Evolutionary conservation across 345 rosid genomes (phyloP).

Genomic region (Murraya koenigii): DNA sequence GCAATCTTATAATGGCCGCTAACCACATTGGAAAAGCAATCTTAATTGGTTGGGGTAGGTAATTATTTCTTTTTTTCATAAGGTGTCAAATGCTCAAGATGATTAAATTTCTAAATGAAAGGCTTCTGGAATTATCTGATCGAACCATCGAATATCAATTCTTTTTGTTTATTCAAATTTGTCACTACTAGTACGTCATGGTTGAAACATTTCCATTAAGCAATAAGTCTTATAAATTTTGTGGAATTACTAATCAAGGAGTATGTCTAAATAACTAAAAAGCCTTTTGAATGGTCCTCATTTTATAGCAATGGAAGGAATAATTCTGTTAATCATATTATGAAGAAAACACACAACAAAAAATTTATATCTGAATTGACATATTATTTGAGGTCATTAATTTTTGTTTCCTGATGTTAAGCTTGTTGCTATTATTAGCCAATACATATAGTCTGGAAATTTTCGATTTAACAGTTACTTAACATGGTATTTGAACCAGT

Average conservation of each 20-base stretch:
- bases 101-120: not conserved
- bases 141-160: not conserved
- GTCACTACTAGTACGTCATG: not conserved
- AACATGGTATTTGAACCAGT: not conserved
- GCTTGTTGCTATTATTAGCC: not conserved
- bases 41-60: not conserved
- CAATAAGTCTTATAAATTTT: not conserved
- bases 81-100: not conserved
- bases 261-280: not conserved
- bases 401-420: not conserved
- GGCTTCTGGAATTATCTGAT: not conserved
- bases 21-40: not conserved
- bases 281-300: not conserved
- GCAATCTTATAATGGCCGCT: not conserved
- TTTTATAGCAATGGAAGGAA: not conserved
- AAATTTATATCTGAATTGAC: not conserved
- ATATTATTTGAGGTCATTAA: not conserved
- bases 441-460: too few species aligned
- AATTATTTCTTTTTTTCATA: not conserved
- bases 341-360: not conserved
- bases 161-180: not conserved
- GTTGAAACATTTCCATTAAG: not conserved
- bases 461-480: not conserved
- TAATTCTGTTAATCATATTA: not conserved
- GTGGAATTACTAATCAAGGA: not conserved